Evolutionary conservation across 2,329 filamentous ascomycete genomes (phyloP).

Genomic region (Bipolaris cookei): DNA sequence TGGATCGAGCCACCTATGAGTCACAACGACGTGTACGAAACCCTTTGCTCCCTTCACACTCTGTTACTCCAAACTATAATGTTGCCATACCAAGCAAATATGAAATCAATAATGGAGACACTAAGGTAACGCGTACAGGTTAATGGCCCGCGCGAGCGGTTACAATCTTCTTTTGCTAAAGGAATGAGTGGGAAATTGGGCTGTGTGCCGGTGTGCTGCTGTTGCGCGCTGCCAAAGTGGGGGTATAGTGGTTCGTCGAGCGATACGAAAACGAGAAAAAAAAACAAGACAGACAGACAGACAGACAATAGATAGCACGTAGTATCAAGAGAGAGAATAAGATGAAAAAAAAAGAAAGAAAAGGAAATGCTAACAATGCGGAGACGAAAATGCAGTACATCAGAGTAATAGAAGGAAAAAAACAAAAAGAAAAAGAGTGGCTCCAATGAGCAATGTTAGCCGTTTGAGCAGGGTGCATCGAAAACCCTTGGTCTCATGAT

Average conservation of each 20-base stretch:
- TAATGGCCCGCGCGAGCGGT: constrained; percentile 50
- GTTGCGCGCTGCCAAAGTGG: constrained; percentile 24
- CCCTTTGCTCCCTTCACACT: constrained; percentile 24
- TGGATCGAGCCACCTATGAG: constrained; percentile 29
- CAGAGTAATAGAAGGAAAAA: constrained; percentile 21
- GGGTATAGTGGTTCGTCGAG: constrained; percentile 45
- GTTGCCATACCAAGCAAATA: constrained; percentile 4
- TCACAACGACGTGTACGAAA: constrained; percentile 23
- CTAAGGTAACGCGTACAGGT: constrained; percentile 35
- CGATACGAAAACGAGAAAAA: constrained; percentile 18
- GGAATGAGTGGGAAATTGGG: constrained; percentile 24
- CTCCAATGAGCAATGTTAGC: constrained; percentile 20
- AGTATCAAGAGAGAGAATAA: constrained; percentile 8
- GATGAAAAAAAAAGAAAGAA: constrained; percentile 28
- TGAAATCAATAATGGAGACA: constrained; percentile 12
- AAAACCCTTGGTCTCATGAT: constrained; percentile 23
- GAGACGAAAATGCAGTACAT: constrained; percentile 33
- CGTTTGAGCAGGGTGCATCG: constrained; percentile 10
- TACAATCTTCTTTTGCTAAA: constrained; percentile 49
- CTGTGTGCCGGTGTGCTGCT: not conserved
- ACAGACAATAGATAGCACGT: constrained; percentile 7
- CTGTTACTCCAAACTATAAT: constrained; percentile 15
- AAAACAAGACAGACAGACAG: constrained; percentile 16
- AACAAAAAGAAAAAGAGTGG: constrained; percentile 20
- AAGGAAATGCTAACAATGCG: constrained; percentile 40